A percentile compares a stretch with the other conserved stretches of the same genome.
Evolutionary conservation across 1,284 basidiomycete species (phyloP).

Genomic region (Ganoderma resinaceum): DNA sequence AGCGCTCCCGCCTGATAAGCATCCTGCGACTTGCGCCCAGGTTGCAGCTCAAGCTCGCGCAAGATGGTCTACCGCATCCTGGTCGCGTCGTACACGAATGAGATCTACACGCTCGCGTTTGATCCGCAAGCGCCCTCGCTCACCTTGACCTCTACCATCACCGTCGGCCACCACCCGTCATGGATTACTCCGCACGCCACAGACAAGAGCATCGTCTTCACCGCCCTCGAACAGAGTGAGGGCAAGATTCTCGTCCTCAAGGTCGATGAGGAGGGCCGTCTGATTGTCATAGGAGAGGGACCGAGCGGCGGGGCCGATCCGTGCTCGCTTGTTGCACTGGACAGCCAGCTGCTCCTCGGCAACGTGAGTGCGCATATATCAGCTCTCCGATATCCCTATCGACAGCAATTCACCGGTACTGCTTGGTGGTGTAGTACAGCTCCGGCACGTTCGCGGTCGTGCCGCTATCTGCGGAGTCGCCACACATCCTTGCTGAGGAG

Average conservation of each 20-base stretch:
- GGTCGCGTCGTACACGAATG: conserved; percentile 69
- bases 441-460: conserved; percentile 60
- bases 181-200: conserved; percentile 70
- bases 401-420: conserved; percentile 11
- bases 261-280: conserved; percentile 52
- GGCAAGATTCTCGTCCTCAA: conserved; percentile 64
- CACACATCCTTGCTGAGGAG: conserved; percentile 45
- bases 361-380: conserved; percentile 60
- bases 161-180: conserved; percentile 69
- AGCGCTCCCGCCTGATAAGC: conserved; percentile 28
- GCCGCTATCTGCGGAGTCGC: conserved; percentile 54
- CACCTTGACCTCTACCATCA: conserved; percentile 49
- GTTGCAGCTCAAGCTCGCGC: conserved; percentile 3
- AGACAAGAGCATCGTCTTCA: conserved; percentile 58
- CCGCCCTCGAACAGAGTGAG: conserved; percentile 62
- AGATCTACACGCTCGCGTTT: conserved; percentile 58
- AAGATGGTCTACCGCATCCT: conserved; percentile 55
- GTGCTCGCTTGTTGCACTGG: conserved; percentile 58
- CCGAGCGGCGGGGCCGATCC: conserved; percentile 67
- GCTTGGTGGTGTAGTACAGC: conserved; percentile 55
- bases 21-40: background rate
- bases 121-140: conserved; percentile 48
- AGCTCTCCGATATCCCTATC: background rate
- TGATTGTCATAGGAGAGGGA: conserved; percentile 51
- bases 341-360: conserved; percentile 62